Conservation (phyloP, 306 rosid genomes). For the Sesbania bispinosa region DNA sequence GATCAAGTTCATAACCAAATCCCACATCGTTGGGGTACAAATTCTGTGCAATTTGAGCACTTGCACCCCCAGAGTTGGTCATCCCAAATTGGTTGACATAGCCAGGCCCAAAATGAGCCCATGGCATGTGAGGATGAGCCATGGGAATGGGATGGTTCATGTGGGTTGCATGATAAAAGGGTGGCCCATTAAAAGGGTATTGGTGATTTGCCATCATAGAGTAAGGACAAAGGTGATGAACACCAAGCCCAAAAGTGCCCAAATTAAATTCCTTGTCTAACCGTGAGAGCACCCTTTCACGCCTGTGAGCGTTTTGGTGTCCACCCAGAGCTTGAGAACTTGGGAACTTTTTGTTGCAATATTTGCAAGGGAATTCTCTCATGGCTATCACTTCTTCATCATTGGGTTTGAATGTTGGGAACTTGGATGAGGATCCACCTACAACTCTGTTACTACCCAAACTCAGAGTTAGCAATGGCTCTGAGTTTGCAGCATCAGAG, state of each 20-base stretch:
- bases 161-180: background rate
- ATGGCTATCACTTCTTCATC: too few species aligned
- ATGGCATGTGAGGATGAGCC: background rate
- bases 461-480: background rate
- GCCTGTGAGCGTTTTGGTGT: slow-evolving; percentile 70
- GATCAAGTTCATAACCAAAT: background rate
- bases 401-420: background rate
- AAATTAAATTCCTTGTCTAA: background rate
- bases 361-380: slow-evolving; percentile 8
- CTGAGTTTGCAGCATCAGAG: background rate
- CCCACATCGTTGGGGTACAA: background rate
- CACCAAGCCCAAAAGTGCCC: background rate
- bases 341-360: slow-evolving; percentile 29
- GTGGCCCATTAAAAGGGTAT: background rate
- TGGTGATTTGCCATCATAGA: background rate
- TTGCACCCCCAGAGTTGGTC: background rate
- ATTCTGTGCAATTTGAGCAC: too few species aligned
- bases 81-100: background rate
- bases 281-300: slow-evolving; percentile 39
- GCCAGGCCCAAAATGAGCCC: background rate
- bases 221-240: background rate
- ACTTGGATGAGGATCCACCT: background rate
- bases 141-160: too few species aligned
- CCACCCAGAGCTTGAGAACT: slow-evolving; percentile 67
- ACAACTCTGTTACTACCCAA: background rate